phyloP scores from a whole-genome alignment of 2,329 filamentous ascomycete genomes.

The Helminthosporium solani region DNA sequence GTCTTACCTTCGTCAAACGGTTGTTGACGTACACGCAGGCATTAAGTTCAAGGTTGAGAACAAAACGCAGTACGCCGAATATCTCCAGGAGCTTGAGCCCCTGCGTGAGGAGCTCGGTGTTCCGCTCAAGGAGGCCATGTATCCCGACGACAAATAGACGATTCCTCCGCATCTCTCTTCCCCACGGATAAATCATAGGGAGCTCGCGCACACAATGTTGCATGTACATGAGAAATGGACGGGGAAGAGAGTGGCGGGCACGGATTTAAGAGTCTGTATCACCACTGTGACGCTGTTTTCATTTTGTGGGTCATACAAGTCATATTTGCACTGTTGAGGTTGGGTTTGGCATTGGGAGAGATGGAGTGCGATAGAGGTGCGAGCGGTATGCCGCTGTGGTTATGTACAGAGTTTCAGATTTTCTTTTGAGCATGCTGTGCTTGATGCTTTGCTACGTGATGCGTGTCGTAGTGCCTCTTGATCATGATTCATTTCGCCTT shows the following conservation, averaged over 20 bases:
- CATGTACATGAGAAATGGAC: conserved; percentile 18
- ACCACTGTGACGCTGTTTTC: conserved; percentile 28
- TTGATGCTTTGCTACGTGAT: not conserved
- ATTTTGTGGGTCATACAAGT: conserved; percentile 8
- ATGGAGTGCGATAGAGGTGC: conserved; percentile 8
- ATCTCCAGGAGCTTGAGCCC: conserved; percentile 88
- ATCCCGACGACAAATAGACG: conserved; percentile 58
- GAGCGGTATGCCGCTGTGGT: conserved; percentile 31
- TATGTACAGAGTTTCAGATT: conserved; percentile 29
- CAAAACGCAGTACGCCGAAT: conserved; percentile 94
- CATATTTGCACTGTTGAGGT: too few species aligned
- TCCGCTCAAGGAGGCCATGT: conserved; percentile 87
- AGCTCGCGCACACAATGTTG: conserved; percentile 17
- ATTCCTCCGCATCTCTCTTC: conserved; percentile 12
- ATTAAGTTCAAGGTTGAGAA: conserved; percentile 99
- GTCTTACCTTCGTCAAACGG: not conserved
- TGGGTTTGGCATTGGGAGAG: not conserved
- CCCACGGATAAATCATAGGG: conserved; percentile 8
- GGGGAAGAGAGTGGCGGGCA: conserved; percentile 1
- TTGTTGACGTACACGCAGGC: conserved; percentile 54
- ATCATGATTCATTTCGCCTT: too few species aligned
- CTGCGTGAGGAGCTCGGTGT: conserved; percentile 93
- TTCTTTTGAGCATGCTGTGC: not conserved
- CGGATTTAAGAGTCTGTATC: conserved; percentile 15
- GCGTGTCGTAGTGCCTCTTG: not conserved